Evolutionary conservation across 108 stramenopile genomes (phyloP).

Genomic region (Pseudonitzschia delicatissima): DNA sequence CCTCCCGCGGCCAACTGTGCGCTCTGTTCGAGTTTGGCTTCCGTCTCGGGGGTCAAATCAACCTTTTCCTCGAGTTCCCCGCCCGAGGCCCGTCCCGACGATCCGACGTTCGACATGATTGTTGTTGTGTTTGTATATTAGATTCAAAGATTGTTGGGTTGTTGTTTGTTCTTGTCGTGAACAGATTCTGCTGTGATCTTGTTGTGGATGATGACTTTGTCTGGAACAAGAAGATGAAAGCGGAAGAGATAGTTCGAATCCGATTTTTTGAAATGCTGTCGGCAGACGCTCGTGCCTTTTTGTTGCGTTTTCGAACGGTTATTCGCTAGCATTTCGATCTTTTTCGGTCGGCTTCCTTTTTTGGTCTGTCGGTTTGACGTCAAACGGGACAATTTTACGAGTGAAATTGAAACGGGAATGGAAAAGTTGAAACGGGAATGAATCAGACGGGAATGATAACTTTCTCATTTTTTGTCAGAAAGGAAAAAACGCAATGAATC

Average conservation of each 20-base stretch:
- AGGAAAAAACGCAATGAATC: not conserved
- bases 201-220: too few relatives aligned
- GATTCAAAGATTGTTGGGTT: too few relatives aligned
- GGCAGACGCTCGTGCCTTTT: too few relatives aligned
- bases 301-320: too few relatives aligned
- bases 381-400: not conserved
- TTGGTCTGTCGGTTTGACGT: slow-evolving; percentile 1
- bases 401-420: not conserved
- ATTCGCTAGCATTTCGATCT: slow-evolving; percentile 1
- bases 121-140: too few relatives aligned
- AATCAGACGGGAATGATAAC: too few relatives aligned
- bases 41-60: slow-evolving; percentile 74
- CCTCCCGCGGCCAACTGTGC: slow-evolving; percentile 38
- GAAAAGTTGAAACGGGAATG: too few relatives aligned
- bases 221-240: too few relatives aligned
- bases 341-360: slow-evolving; percentile 9
- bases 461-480: not conserved
- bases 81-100: slow-evolving; percentile 69
- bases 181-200: too few relatives aligned
- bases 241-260: too few relatives aligned
- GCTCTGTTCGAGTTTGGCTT: slow-evolving; percentile 76
- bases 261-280: too few relatives aligned
- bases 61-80: slow-evolving; percentile 86
- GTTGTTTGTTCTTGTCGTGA: too few relatives aligned
- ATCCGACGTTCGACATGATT: slow-evolving; percentile 27